Evolutionary conservation across 2,329 filamentous ascomycete genomes (phyloP), one percentile per base, ranked within the genome.

Genomic region (Xylaria sp.): DNA sequence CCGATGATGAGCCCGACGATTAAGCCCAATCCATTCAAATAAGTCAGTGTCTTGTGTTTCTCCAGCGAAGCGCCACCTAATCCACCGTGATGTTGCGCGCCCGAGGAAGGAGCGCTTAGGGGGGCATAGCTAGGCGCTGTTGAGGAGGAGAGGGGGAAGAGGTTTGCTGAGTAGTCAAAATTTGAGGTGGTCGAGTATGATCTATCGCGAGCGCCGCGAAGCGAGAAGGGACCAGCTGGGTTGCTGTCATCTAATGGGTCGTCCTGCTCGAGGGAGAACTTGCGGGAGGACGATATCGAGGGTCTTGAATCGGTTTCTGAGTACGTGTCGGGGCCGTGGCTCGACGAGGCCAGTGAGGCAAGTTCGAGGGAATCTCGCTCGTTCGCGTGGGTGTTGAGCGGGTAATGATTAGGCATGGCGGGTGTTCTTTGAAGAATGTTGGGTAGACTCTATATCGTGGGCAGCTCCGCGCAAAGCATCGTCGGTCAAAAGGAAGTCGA

Each of bases 1-100:
- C 96, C 96, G 76, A 99, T 98, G 73, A 98, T 97, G 71, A 99
- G 82, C 1, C 96, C 95, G 57, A 98, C 88, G 58, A 99, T 92
- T 66, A 99, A 84, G 28, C 93, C 97, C 66, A 99, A 81, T 0
- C 96, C 96, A 79, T 99, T 99, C 55, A 98, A 78, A 77, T 95
- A 98, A 32, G 96, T 98, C 80, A 99, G 82, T 15, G 93, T 97
- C 83, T 99, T 99, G 83, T 97, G 91, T 79, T 93, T 96, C 84
- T 99, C 96, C 71, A 98, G 81, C 46, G 91, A 93, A n/a, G 88
- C 91, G 68, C 91, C 92, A n/a, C 89, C 87, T 25, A 91, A 76
- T 18, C 87, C 87, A 60, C 85, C 85, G 69, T 85, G 76, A 70
- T 78, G 76, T 13, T 81, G 76, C 34, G 83, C 81, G 9, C 83